Conservation (phyloP, 352 stramenopile genomes). For the Aphanomyces stellatus region DNA sequence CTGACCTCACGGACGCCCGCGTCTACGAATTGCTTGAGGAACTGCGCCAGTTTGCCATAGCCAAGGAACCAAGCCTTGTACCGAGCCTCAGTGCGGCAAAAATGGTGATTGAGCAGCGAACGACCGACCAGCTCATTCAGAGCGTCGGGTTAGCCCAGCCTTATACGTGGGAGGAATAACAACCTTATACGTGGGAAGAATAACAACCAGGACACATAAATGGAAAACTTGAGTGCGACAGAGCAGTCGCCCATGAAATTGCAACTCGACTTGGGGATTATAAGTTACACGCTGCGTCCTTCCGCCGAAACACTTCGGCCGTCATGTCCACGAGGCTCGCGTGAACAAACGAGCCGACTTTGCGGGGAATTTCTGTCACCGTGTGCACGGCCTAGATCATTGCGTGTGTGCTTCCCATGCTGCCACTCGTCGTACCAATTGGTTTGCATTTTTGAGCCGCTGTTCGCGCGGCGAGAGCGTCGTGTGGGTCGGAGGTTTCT, state of each 20-base stretch:
- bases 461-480: not conserved
- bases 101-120: slow-evolving; percentile 3
- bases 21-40: slow-evolving; percentile 7
- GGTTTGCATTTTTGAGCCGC: not conserved
- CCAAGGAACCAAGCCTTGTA: not conserved
- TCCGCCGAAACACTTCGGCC: not conserved
- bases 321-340: not conserved
- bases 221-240: not conserved
- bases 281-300: not conserved
- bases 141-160: not conserved
- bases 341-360: not conserved
- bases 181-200: not conserved
- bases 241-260: not conserved
- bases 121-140: not conserved
- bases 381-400: not conserved
- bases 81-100: not conserved
- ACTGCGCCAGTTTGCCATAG: slow-evolving; percentile 6
- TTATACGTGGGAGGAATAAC: not conserved
- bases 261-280: not conserved
- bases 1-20: not conserved
- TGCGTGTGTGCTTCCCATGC: not conserved
- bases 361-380: not conserved
- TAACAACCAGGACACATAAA: not conserved
- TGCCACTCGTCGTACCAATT: not conserved
- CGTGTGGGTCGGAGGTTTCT: not conserved